These are phyloP conservation scores for Pharus latifolius DNA, from an alignment of 176 grass and related monocot species.

Conservation along the genomic window DNA sequence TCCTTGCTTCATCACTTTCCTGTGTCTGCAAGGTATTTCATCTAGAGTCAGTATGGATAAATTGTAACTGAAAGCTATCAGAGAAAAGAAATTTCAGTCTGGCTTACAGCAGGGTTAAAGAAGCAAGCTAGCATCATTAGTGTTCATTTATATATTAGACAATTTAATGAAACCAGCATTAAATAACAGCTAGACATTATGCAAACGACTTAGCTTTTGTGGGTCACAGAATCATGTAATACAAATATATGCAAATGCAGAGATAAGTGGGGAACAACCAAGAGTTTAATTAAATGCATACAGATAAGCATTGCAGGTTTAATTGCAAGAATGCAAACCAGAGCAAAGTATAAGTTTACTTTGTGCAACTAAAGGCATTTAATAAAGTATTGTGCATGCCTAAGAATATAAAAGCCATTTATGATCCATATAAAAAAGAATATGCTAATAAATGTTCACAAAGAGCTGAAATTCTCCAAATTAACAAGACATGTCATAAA, in stretches of 20 bases:
- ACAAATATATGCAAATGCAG: not conserved
- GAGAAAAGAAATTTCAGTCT: not conserved
- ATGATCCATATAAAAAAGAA: not conserved
- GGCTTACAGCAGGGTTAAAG: not conserved
- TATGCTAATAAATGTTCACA: not conserved
- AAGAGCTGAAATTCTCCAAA: not conserved
- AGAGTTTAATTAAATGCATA: not conserved
- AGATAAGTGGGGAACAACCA: not conserved
- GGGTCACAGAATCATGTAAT: not conserved
- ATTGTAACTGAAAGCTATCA: not conserved
- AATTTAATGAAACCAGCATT: not conserved
- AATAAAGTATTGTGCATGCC: not conserved
- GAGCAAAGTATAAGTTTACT: not conserved
- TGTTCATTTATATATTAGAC: not conserved
- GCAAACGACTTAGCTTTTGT: not conserved
- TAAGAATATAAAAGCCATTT: not conserved
- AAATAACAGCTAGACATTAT: not conserved
- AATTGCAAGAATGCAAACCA: not conserved
- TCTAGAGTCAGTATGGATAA: not conserved
- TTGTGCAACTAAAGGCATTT: not conserved
- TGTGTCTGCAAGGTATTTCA: slow-evolving; percentile 33
- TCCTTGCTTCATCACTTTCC: slow-evolving; percentile 66
- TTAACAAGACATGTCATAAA: not conserved
- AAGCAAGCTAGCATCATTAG: not conserved
- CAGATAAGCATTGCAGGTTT: no score